phyloP scores from a whole-genome alignment of 2,329 filamentous ascomycete species.

The Hyphodiscus sp. region DNA sequence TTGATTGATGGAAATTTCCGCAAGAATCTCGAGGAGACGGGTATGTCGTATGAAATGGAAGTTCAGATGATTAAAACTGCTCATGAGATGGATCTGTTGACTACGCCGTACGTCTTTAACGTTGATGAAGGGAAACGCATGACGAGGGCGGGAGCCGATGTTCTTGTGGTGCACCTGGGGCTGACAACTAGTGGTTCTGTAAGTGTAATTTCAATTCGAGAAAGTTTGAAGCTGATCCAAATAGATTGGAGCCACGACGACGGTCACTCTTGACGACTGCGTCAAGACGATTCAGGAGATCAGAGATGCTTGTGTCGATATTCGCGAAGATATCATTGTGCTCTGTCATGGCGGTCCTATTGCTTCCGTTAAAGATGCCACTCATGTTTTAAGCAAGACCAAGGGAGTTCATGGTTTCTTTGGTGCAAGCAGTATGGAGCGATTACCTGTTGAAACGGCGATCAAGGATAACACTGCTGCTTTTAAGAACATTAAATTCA shows the following conservation, averaged over 20 bases:
- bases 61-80: conserved; percentile 61
- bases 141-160: conserved; percentile 58
- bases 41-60: conserved; percentile 61
- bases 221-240: background rate
- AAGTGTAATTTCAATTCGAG: background rate
- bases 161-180: conserved; percentile 64
- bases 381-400: conserved; percentile 53
- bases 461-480: conserved; percentile 51
- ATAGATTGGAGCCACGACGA: conserved; percentile 54
- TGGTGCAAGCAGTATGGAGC: conserved; percentile 64
- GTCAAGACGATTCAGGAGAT: conserved; percentile 57
- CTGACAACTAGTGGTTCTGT: conserved; percentile 53
- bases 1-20: conserved; percentile 64
- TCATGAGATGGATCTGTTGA: conserved; percentile 52
- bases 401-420: conserved; percentile 66
- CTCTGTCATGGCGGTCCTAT: conserved; percentile 68
- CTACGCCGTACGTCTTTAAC: conserved; percentile 65
- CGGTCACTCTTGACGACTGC: conserved; percentile 57
- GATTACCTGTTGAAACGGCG: conserved; percentile 60
- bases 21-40: conserved; percentile 62
- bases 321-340: conserved; percentile 55
- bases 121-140: conserved; percentile 55
- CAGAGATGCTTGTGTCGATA: conserved; percentile 48
- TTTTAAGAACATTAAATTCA: conserved; percentile 37
- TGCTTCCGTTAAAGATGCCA: conserved; percentile 55